Base-by-base conservation (phyloP, 1,284 basidiomycete genomes). In the Trichosporon coremiiforme region DNA sequence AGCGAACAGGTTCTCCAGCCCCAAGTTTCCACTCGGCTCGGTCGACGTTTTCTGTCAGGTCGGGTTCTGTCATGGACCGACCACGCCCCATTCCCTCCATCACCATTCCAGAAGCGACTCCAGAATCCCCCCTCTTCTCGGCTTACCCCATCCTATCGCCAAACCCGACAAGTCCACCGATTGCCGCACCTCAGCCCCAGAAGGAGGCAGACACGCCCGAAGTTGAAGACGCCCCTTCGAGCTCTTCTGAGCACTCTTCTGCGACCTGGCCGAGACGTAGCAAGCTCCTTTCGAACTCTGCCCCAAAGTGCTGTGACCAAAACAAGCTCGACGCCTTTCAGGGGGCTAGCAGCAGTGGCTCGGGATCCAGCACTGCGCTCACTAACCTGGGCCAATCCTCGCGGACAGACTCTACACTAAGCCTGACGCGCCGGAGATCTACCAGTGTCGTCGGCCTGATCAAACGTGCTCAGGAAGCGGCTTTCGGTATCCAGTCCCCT, bases 91-190 rank as follows among this genome's bases (percentile, higher is more conserved):
- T 62, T 62, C 57, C 57, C 17, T 62, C 71, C 31, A 67, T 72
- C 65, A 65, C 67, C 47, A 69, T 71, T 20, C 66, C 68, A 38
- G 38, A 31, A 20, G 57, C 22, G 15, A 64, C 55, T 20, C 45
- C 50, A 12, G 65, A 63, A 17, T 31, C 63, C 15, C 62, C 70
- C 33, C 9, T 73, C 66, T 64, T 66, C 66, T 47, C 71, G 55
- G 25, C 71, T 62, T 50, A 72, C 71, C 41, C 72, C 69, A 17
- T 76, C 73, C 60, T 76, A 73, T 47, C 55, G 5, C 57, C 22
- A 35, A 22, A 25, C 45, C 55, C 53, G 35, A 45, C 13, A 55
- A 63, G 17, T 63, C 66, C 36, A 35, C 47, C 25, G 65, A 66
- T 35, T 22, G 41, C 31, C 8, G 50, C 31, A n/a, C 45, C 60